Percentiles rank a stretch among this genome's conserved stretches.
Conservation (phyloP, 371 early-diverging fungal genomes). For the Mucor plumbeus region DNA sequence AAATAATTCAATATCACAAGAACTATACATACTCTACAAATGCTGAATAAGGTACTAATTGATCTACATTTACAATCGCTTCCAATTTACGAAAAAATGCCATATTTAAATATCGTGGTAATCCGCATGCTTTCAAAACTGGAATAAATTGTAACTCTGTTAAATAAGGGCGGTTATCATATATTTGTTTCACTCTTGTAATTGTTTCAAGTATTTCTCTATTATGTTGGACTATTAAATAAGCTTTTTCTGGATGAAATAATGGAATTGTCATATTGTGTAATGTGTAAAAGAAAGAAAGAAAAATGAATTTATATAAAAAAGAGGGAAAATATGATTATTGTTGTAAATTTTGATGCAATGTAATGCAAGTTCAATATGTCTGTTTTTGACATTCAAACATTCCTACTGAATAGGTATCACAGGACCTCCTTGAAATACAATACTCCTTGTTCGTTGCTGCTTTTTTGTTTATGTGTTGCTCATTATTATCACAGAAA, state of each 20-base stretch:
- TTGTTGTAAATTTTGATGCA: conserved; percentile 4
- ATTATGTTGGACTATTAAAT: background rate
- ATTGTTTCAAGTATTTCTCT: conserved; percentile 3
- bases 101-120: conserved; percentile 68
- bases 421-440: conserved; percentile 19
- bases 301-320: conserved; percentile 39
- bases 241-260: conserved; percentile 8
- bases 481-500: background rate
- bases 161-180: conserved; percentile 23
- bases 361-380: conserved; percentile 22
- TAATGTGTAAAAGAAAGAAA: conserved; percentile 29
- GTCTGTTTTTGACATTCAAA: conserved; percentile 27
- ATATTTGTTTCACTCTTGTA: conserved; percentile 20
- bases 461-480: background rate
- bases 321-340: conserved; percentile 2
- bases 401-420: conserved; percentile 20
- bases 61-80: conserved; percentile 16
- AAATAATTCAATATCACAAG: too few relatives aligned
- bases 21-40: conserved; percentile 24
- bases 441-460: background rate
- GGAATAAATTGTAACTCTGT: conserved; percentile 55
- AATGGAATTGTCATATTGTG: conserved; percentile 10
- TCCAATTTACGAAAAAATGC: conserved; percentile 63
- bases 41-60: conserved; percentile 10
- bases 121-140: conserved; percentile 58